Base-by-base conservation (phyloP, 352 stramenopile genomes). In the Phytophthora citricola region DNA sequence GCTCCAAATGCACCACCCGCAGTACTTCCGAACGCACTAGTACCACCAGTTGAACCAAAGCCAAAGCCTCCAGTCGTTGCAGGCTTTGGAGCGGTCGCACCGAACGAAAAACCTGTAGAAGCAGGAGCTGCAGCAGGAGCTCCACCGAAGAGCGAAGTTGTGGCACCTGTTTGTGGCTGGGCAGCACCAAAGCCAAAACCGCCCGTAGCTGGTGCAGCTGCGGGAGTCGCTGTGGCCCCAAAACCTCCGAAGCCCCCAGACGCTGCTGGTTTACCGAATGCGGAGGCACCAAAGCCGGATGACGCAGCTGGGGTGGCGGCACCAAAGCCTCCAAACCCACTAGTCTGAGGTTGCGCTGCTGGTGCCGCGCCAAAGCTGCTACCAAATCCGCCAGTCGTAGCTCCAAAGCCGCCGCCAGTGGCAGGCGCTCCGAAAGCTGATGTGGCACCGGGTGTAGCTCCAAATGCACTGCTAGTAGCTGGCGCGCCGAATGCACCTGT, bases 301-400 rank as follows among this genome's bases (percentile, higher is more conserved):
- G 71, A 72, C 22, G 74, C 58, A 14, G 69, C 61, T n/a, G 75
- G 58, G 2, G 73, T 59, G 1, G 79, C 61, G 15, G 72, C 41
- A 22, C 81, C 83, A 51, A 90, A 90, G 9, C 76, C 73, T 48
- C 83, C 80, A 71, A 89, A 89, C 1, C 71, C 78, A 36, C 71
- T 46, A 64, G 62, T 73, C 26, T 80, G 63, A 29, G 65, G 69
- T 12, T 78, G 68, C 15, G 79, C 46, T 44, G 70, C 65, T 49
- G 71, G 58, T 39, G 79, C 47, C 14, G 65, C 62, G 15, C 81
- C 78, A 77, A 92, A 92, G n/a, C 69, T 76, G 36, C 57, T 74
- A 39, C 81, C 79, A 43, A 89, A 89, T 22, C 68, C 78, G 52
- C 63, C 59, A 27, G 75, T 72, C 17, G 73, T 66, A 26, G 69